These are phyloP conservation scores for Sporothrix variecibatus DNA, from an alignment of 2,329 filamentous ascomycete genomes.

Conservation along the genomic window DNA sequence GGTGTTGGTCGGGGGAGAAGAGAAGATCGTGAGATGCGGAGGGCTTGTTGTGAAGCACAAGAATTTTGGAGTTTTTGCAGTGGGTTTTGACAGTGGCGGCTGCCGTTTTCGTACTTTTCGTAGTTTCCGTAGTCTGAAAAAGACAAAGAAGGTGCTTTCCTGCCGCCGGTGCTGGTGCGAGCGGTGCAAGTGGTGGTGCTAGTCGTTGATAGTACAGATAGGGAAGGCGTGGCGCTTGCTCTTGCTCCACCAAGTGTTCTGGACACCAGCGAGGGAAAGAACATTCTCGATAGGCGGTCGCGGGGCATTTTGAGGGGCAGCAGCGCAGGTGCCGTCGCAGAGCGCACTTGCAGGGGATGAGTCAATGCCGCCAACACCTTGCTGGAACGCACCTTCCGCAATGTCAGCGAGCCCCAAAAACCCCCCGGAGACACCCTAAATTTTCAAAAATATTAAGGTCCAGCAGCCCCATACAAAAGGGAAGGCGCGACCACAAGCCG, in stretches of 20 bases:
- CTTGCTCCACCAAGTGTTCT: conserved; percentile 10
- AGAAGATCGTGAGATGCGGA: neutral
- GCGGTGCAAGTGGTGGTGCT: conserved; percentile 3
- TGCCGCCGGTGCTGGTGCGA: neutral
- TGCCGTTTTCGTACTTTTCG: neutral
- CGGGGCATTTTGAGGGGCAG: conserved; percentile 26
- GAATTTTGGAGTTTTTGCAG: conserved; percentile 1
- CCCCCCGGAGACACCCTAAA: neutral
- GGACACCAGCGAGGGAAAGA: conserved; percentile 24
- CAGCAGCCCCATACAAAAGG: conserved; percentile 5
- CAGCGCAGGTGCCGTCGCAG: neutral
- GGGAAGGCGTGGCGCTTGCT: conserved; percentile 16
- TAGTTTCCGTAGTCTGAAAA: conserved; percentile 12
- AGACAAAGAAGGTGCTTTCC: neutral
- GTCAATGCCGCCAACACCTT: conserved; percentile 22
- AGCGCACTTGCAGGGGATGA: conserved; percentile 27
- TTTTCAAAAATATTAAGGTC: neutral
- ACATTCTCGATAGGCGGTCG: conserved; percentile 30
- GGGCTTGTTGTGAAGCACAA: neutral
- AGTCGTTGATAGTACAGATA: conserved; percentile 8
- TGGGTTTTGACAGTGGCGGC: neutral
- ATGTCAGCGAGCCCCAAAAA: neutral
- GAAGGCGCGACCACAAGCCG: conserved; percentile 7
- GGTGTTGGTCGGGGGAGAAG: too few relatives aligned
- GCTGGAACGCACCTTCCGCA: neutral